phyloP scores from a whole-genome alignment of 495 filamentous ascomycete species.

The Niebla homalea region DNA sequence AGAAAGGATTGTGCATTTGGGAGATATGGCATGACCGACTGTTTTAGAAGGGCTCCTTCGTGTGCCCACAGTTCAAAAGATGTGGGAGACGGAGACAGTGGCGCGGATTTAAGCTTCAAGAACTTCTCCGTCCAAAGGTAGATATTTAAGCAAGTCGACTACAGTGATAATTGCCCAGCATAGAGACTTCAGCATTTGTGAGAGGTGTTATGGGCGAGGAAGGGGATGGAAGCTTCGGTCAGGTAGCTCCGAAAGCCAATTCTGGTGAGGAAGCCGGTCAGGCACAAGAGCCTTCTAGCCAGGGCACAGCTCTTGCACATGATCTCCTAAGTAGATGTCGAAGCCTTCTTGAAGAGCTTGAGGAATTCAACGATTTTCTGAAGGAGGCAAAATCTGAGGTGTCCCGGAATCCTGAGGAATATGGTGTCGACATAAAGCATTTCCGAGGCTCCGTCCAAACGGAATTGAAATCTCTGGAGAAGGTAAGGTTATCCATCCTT shows the following conservation, averaged over 20 bases:
- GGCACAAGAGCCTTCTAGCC: no score
- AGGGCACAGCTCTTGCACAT: constrained; percentile 9
- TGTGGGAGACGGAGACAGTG: no score
- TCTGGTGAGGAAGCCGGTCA: no score
- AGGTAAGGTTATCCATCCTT: constrained; percentile 19
- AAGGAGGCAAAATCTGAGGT: constrained; percentile 24
- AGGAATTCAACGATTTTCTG: constrained; percentile 33
- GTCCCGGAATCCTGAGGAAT: constrained; percentile 23
- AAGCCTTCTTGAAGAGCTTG: constrained; percentile 33
- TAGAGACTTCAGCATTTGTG: no score
- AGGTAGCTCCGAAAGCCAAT: no score
- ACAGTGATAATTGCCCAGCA: no score
- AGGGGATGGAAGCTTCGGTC: no score
- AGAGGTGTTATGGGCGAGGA: no score
- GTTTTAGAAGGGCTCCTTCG: no score
- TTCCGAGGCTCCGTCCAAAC: constrained; percentile 35
- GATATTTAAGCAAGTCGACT: neutral
- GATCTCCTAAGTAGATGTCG: constrained; percentile 30
- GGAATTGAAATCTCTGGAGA: constrained; percentile 38
- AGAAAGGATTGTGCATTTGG: constrained; percentile 48
- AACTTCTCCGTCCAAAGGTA: no score
- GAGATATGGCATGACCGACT: constrained; percentile 42
- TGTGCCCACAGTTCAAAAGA: no score
- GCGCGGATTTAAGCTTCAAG: no score
- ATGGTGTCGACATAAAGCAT: constrained; percentile 38